Base-by-base conservation (phyloP, 2,329 filamentous ascomycete genomes). In the Arthrocladium fulminans region DNA sequence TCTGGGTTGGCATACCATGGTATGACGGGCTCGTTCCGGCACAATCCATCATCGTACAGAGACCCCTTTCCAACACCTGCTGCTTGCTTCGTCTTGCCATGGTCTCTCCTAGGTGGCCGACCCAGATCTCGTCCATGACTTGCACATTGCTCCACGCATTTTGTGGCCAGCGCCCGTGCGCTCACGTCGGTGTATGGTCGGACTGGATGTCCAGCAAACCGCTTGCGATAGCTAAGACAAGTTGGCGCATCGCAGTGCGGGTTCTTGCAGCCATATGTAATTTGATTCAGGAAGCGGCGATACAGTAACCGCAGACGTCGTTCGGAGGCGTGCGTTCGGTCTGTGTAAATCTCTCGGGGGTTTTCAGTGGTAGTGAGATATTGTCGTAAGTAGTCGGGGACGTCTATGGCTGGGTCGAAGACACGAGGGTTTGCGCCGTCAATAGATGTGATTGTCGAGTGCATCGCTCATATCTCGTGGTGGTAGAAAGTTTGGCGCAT, bases 141-240 rank as follows among this genome's bases (percentile, higher is more conserved):
- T 43, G 45, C 45, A 42, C 44, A 57, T 60, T 88, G 81, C 59
- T 83, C 86, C 8, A 88, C 86, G 44, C 94, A 74, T 59, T 86
- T 86, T 48, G 86, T 78, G 10, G 88, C 88, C 25, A 95, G 68
- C 1, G 85, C 86, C 59, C 87, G 79, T 7, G 88, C 88, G 59
- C 87, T 94, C 39, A 88, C 80, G 19, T 83, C 76, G 49, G 84
- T 94, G 59, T 89, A 92, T 59, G 83, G 77, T 52, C 87, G 81
- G 57, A 88, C 77, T 2, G 87, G 87, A 0, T 76, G 76, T 54
- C 79, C 79, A 27, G 79, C 76, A 34, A 82, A 69, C 55, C 84
- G 77, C 64, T 77, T 84, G 48, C 85, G 80, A 63, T 79, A 88
- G 52, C 82, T 88, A 60, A 90, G 84, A 68, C 88, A 95, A 12